Percentiles rank a stretch among this genome's conserved stretches.
phyloP scores from a whole-genome alignment of 768 basidiomycete species.

The Suillus subaureus region DNA sequence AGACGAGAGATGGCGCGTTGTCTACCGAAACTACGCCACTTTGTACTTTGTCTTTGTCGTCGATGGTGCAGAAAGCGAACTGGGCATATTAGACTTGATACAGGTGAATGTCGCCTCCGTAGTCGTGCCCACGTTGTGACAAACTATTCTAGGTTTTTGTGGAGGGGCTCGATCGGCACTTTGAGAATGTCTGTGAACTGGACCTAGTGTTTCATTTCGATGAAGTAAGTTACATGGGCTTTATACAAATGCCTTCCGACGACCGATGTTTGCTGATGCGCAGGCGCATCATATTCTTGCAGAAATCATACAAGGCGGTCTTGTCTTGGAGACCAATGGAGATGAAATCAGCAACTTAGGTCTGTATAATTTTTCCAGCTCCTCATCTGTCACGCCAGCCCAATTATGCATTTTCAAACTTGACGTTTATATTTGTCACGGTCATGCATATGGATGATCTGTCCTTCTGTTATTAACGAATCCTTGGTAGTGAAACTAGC shows the following conservation, averaged over 20 bases:
- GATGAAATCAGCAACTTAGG: constrained; percentile 79
- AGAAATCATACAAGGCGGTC: constrained; percentile 96
- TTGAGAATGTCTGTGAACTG: constrained; percentile 98
- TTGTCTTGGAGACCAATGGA: constrained; percentile 94
- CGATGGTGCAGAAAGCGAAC: constrained; percentile 93
- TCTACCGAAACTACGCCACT: constrained; percentile 95
- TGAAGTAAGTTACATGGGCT: constrained; percentile 57
- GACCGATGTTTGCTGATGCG: constrained; percentile 7
- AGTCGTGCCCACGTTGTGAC: neutral
- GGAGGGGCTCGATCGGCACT: constrained; percentile 92
- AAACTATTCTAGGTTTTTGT: constrained; percentile 74
- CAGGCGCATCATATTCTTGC: constrained; percentile 93
- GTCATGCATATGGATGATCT: neutral
- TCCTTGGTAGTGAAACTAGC: constrained; percentile 63
- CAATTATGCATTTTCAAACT: neutral
- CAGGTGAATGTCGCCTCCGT: constrained; percentile 50
- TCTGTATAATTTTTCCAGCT: constrained; percentile 36
- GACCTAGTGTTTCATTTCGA: constrained; percentile 99
- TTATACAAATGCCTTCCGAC: neutral
- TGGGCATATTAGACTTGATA: constrained; percentile 94
- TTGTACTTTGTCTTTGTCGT: constrained; percentile 98
- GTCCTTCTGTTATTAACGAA: constrained; percentile 16
- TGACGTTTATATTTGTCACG: neutral
- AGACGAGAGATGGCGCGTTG: constrained; percentile 77
- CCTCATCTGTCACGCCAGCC: constrained; percentile 4